A percentile compares a stretch with the other conserved stretches of the same genome.
Evolutionary conservation across 345 rosid species (phyloP).

Genomic region (Gossypioides kirkii): DNA sequence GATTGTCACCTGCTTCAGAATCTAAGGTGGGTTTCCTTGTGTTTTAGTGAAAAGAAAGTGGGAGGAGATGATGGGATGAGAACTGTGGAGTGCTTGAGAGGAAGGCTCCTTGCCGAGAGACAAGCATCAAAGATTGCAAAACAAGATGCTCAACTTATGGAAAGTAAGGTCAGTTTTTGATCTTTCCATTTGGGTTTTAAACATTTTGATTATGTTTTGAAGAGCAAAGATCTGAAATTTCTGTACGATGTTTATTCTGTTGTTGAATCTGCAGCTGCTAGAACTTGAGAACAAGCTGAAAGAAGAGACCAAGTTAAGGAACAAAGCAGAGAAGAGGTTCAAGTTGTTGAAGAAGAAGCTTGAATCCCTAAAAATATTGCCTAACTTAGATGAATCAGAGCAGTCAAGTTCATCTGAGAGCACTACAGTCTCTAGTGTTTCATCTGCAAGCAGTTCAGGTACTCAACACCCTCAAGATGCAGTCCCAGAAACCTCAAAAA

Average conservation of each 20-base stretch:
- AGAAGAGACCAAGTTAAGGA: conserved; percentile 61
- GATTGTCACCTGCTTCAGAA: not conserved
- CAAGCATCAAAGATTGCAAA: conserved; percentile 71
- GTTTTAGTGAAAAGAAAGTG: conserved; percentile 34
- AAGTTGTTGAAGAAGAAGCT: conserved; percentile 56
- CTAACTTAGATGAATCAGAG: conserved; percentile 31
- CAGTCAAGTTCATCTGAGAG: conserved; percentile 32
- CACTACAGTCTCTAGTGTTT: conserved; percentile 32
- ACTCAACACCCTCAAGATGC: conserved; percentile 26
- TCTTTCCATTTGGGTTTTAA: not conserved
- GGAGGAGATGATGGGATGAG: conserved; percentile 37
- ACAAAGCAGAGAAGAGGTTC: conserved; percentile 67
- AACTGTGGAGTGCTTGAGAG: conserved; percentile 76
- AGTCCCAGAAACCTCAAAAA: conserved; percentile 11
- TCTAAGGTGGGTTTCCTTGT: conserved; percentile 26
- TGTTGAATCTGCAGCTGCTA: conserved; percentile 38
- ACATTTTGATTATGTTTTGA: not conserved
- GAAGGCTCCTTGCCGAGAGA: conserved; percentile 83
- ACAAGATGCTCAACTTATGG: conserved; percentile 57
- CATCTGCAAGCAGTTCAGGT: conserved; percentile 33
- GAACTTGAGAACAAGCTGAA: conserved; percentile 56
- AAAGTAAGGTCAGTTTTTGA: conserved; percentile 42
- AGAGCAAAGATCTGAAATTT: not conserved
- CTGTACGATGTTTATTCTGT: not conserved
- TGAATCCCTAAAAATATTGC: conserved; percentile 36